Evolutionary conservation across 495 filamentous ascomycete genomes (phyloP), one percentile per base, ranked within the genome.

Genomic region (Tuber indicum): DNA sequence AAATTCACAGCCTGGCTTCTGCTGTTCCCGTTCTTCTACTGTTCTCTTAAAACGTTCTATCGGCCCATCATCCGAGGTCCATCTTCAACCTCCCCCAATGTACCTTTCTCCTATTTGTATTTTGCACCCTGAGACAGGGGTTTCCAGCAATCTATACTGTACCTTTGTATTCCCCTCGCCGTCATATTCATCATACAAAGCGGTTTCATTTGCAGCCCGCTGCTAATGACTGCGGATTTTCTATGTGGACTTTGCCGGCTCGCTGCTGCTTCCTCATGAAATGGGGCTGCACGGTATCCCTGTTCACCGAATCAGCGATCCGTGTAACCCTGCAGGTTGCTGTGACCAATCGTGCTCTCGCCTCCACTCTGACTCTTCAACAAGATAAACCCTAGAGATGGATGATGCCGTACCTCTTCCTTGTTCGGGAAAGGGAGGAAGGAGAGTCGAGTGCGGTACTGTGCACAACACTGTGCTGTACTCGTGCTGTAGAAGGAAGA

Each of bases 281-380:
- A 47, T 80, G 78, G 76, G 77, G 73, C 78, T 78, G 76, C 73
- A 74, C 71, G 62, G 78, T 71, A 80, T 72, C 78, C 78, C 79
- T 76, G 78, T 46, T 17, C 77, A 70, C 72, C 78, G 74, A 80
- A 80, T 80, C 78, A 80, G 77, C 78, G 77, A 80, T 80, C 78
- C 62, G 78, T 80, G 79, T 74, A 73, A 80, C 78, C 74, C 36
- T 72, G 70, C 70, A 76, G 75, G 75, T 74, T 71, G 44, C 42
- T 73, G 62, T 36, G 47, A 58, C 78, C 78, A 80, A 80, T 80
- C 71, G 62, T 41, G 26, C 66, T 17, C 58, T 43, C 73, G 71
- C 41, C 74, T 79, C 76, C 76, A 75, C 73, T 76, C 70, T 79
- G 78, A 80, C 78, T 80, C 77, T 76, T 80, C 76, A 41, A 39